phyloP scores from a whole-genome alignment of 768 basidiomycete genomes.

The Podaxis rugospora region DNA sequence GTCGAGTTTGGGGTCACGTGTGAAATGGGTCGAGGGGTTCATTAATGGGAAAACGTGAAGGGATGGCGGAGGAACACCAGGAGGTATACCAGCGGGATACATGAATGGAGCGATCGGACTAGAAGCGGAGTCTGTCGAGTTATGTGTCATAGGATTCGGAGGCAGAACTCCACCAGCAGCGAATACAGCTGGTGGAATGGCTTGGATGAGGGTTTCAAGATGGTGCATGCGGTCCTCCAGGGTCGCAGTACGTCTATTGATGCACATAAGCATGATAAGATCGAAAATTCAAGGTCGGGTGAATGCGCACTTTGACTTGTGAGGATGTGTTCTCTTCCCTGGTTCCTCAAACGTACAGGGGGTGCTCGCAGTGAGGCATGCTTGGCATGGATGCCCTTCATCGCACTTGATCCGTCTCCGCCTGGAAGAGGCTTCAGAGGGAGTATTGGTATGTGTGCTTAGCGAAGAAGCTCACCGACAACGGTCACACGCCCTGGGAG shows the following conservation, averaged over 20 bases:
- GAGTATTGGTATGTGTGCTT: not conserved
- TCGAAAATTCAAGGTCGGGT: not conserved
- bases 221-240: conserved; percentile 89
- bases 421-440: conserved; percentile 30
- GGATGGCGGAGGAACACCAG: conserved; percentile 74
- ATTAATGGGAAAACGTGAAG: conserved; percentile 74
- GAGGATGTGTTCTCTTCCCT: conserved; percentile 79
- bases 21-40: conserved; percentile 79
- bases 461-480: conserved; percentile 61
- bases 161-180: conserved; percentile 47
- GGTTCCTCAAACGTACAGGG: conserved; percentile 86
- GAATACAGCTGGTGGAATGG: conserved; percentile 79
- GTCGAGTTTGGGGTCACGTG: conserved; percentile 36
- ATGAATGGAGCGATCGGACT: conserved; percentile 37
- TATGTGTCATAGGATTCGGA: conserved; percentile 26
- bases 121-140: conserved; percentile 18
- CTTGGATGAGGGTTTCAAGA: conserved; percentile 78
- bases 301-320: conserved; percentile 76
- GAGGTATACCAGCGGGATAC: conserved; percentile 35
- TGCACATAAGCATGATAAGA: conserved; percentile 6
- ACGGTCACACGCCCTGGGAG: conserved; percentile 77
- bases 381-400: conserved; percentile 86
- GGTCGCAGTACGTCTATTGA: conserved; percentile 66
- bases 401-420: conserved; percentile 85
- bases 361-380: conserved; percentile 78